Conservation (phyloP, 345 rosid genomes). For the Hypericum perforatum region DNA sequence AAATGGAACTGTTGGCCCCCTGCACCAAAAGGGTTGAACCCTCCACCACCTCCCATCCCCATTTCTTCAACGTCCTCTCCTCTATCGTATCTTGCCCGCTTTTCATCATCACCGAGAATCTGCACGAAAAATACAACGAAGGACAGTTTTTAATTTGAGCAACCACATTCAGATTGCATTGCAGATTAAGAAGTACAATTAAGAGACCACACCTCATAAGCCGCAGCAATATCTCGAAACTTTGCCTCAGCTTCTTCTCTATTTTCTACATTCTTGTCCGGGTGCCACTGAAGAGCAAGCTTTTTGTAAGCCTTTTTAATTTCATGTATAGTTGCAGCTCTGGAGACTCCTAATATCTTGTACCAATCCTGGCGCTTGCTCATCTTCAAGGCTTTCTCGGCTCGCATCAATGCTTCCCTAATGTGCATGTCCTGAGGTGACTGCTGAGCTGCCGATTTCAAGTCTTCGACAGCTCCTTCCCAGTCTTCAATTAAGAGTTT, state of each 20-base stretch:
- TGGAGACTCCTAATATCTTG: slow-evolving; percentile 77
- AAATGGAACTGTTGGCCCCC: slow-evolving; percentile 76
- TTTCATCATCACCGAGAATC: slow-evolving; percentile 91
- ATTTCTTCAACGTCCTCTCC: slow-evolving; percentile 93
- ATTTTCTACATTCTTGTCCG: slow-evolving; percentile 84
- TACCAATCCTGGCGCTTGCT: slow-evolving; percentile 97
- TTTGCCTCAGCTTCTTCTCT: slow-evolving; percentile 95
- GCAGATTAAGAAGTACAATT: not conserved
- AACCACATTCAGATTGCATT: not conserved
- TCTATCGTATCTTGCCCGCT: slow-evolving; percentile 75
- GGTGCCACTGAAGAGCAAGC: slow-evolving; percentile 98
- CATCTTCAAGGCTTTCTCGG: slow-evolving; percentile 95
- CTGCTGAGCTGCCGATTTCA: slow-evolving; percentile 70
- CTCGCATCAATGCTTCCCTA: slow-evolving; percentile 69
- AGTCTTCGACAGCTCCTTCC: slow-evolving; percentile 97
- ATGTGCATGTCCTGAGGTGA: slow-evolving; percentile 88
- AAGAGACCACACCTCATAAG: slow-evolving; percentile 64
- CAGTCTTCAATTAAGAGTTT: slow-evolving; percentile 86
- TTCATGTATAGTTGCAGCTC: slow-evolving; percentile 65
- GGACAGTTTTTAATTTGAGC: not conserved
- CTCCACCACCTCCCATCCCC: slow-evolving; percentile 59
- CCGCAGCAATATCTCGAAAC: slow-evolving; percentile 91
- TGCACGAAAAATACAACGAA: slow-evolving; percentile 12
- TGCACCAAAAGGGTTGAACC: slow-evolving; percentile 77
- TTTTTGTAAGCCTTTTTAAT: slow-evolving; percentile 91